phyloP scores from a whole-genome alignment of 2,329 filamentous ascomycete genomes.

The Macrophomina phaseolina region DNA sequence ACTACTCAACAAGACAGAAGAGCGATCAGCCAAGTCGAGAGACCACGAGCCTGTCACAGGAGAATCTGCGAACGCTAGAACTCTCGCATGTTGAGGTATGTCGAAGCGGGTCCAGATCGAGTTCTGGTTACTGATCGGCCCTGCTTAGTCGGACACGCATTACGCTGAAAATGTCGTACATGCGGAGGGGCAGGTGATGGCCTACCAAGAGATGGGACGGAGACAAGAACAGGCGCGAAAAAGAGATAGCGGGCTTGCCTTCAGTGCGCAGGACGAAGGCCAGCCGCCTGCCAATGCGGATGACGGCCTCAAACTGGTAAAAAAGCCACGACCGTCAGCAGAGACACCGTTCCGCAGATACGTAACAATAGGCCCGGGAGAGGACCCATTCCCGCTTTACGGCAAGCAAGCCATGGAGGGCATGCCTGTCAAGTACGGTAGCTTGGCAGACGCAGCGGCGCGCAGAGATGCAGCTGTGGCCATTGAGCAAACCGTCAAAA shows the following conservation, averaged over 20 bases:
- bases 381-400: conserved; percentile 23
- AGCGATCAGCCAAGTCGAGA: neutral
- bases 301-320: conserved; percentile 3
- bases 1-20: neutral
- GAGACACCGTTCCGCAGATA: conserved; percentile 26
- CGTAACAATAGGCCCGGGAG: conserved; percentile 20
- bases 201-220: conserved; percentile 19
- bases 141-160: conserved; percentile 16
- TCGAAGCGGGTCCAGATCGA: neutral
- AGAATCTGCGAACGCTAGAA: conserved; percentile 17
- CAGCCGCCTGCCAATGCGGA: neutral
- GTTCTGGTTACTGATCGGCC: neutral
- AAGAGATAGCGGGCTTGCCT: conserved; percentile 18
- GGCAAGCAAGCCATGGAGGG: conserved; percentile 22
- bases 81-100: neutral
- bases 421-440: conserved; percentile 17
- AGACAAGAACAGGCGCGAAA: conserved; percentile 7
- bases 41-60: conserved; percentile 9
- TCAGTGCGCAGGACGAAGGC: neutral
- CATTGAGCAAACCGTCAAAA: conserved; percentile 9
- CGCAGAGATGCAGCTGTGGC: conserved; percentile 19
- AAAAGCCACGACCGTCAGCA: conserved; percentile 3
- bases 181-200: conserved; percentile 17
- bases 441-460: conserved; percentile 3
- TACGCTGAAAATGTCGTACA: conserved; percentile 21